Conservation (phyloP, 2,329 filamentous ascomycete genomes). For the Penicillium glabrum region DNA sequence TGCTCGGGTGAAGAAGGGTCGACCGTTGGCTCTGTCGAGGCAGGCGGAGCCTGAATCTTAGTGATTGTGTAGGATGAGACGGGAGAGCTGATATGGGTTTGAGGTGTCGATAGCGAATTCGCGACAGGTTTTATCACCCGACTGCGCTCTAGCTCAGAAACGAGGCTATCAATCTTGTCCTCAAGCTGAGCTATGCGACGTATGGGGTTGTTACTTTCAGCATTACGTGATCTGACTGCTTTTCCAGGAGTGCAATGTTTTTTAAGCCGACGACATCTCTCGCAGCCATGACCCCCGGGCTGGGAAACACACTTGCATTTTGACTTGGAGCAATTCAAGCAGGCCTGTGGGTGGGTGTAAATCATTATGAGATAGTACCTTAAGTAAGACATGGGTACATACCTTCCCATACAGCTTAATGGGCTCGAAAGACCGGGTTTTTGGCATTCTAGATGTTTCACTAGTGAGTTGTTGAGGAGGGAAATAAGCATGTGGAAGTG, state of each 20-base stretch:
- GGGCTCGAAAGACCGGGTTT: not conserved
- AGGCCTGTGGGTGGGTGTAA: slow-evolving; percentile 9
- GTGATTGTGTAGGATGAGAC: not conserved
- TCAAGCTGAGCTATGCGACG: slow-evolving; percentile 23
- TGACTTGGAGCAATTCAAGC: slow-evolving; percentile 23
- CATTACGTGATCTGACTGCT: slow-evolving; percentile 31
- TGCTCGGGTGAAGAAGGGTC: slow-evolving; percentile 32
- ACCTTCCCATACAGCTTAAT: not conserved
- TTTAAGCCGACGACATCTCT: slow-evolving; percentile 45
- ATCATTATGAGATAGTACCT: not conserved
- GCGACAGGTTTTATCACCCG: not conserved
- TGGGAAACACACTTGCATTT: slow-evolving; percentile 26
- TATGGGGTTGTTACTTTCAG: slow-evolving; percentile 13
- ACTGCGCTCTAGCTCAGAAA: slow-evolving; percentile 21
- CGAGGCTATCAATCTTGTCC: slow-evolving; percentile 27
- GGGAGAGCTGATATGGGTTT: not conserved
- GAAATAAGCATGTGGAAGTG: not conserved
- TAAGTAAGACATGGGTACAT: not conserved
- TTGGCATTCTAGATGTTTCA: not conserved
- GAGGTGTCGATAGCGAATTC: not conserved
- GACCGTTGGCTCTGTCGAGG: not conserved
- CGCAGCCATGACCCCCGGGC: slow-evolving; percentile 10
- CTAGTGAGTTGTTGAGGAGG: not conserved
- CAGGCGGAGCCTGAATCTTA: not conserved
- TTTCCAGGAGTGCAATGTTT: slow-evolving; percentile 42